Base-by-base conservation (phyloP, 164 flowering plant genomes). In the grape (Vitis vinifera) region DNA sequence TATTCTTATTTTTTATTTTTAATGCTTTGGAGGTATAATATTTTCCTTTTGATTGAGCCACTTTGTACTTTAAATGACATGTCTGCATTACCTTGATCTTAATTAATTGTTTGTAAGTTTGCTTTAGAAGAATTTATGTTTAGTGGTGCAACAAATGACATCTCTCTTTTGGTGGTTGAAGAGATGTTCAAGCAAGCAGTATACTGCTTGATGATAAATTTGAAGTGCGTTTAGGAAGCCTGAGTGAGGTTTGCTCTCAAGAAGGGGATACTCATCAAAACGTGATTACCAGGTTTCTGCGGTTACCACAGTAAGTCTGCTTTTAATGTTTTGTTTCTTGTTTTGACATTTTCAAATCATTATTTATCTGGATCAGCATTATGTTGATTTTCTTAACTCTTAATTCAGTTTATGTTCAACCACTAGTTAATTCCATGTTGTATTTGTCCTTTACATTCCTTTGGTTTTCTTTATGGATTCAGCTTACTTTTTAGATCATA, bases 141-240 rank as follows among this genome's bases (percentile, higher is more conserved):
- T 8, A 48, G 47, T 71, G 49, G 30, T 49, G 68, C 70, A 66
- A 74, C 19, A 65, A 17, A 37, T 76, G 37, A 76, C 71, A n/a
- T 67, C 10, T 2, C 10, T 31, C 68, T 60, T 73, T 52, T 73
- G 16, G 63, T 79, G 61, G 23, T 70, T 78, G 68, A 49, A 96
- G 99, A 81, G 98, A 96, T 88, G 85, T 96, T 71, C 99, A 96
- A 90, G 98, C 98, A 16, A 92, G 99, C 81, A 94, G 97, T 78
- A 89, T 94, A 62, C 93, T 94, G 58, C 93, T 93, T 51, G 99
- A 96, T 84, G 99, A 96, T 74, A 93, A 93, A 79, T 96, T 87
- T 70, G 98, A 96, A 86, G 99, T 96, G 59, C 88, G 99, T 66
- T 78, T 96, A 29, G 99, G 99, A 52, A 96, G 99, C 81, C 80